Evolutionary conservation across 2,329 filamentous ascomycete genomes (phyloP), one percentile per base, ranked within the genome.

Genomic region (Ophiostoma sp.): DNA sequence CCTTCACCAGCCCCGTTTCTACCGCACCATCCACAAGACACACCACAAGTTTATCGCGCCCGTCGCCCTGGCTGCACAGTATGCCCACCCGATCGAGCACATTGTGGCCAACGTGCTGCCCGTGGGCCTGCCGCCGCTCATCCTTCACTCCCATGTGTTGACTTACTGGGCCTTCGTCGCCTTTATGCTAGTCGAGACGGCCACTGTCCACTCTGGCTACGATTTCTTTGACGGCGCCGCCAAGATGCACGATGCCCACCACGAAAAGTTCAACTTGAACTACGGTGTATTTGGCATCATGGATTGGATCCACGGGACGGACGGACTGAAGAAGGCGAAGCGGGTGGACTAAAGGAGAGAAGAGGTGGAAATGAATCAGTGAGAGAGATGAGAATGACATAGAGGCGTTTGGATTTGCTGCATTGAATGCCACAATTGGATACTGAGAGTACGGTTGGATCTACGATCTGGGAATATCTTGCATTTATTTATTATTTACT

Each of bases 1-100:
- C 2, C 80, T 90, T 4, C 87, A 89, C 79, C 77, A 81, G 6
- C 85, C 83, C 0, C 78, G 75, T 6, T 78, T 88, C 6, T 89
- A 89, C 80, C 79, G 79, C 12, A 79, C 79, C 42, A 83, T 89
- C 73, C 88, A 89, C 81, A 89, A 89, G 76, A 81, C 81, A 28
- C 88, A 90, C 76, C 88, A 89, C 80, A 80, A 80, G 31, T 89
- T 88, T 80, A 86, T 84, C 0, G 86, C 87, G 1, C 87, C 87
- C 0, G 84, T 90, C 2, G 84, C 86, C 0, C 81, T 89, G 5
- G 83, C 87, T 0, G 86, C 87, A 1, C 85, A 89, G 76, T 89
- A 87, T 75, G 86, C 87, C 0, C 87, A 89, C 75, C 87, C 87
- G 0, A 73, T 86, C n/a, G 88, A 89, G 79, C 86, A 89, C 76